Percentiles rank a stretch among this genome's conserved stretches.
phyloP scores from a whole-genome alignment of 139 green algal species.

The Volvox africanus region DNA sequence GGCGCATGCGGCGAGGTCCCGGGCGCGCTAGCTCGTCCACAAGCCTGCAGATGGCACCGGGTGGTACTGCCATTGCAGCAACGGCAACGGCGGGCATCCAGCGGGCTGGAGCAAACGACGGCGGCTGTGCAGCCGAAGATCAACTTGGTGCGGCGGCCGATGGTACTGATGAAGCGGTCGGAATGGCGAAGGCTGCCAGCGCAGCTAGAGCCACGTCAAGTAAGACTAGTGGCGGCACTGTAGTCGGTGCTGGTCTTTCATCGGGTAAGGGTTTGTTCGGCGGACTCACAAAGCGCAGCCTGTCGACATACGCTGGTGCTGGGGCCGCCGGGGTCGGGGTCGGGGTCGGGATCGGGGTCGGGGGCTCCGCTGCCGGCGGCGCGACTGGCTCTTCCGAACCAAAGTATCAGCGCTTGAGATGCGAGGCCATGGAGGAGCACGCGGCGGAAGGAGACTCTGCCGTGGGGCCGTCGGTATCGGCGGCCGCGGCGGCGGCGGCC shows the following conservation, averaged over 20 bases:
- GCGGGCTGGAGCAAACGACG: background rate
- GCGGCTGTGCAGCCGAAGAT: background rate
- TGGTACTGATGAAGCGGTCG: background rate
- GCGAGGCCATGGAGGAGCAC: conserved; percentile 5
- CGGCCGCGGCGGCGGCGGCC: background rate
- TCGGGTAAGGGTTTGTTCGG: background rate
- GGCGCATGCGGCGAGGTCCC: background rate
- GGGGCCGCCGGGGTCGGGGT: background rate
- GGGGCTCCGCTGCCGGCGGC: background rate
- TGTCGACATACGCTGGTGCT: background rate
- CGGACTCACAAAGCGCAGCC: background rate
- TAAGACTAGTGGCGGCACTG: conserved; percentile 3
- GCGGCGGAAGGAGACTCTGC: conserved; percentile 12
- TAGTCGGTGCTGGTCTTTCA: background rate
- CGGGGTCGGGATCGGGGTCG: background rate
- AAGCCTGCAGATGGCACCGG: background rate
- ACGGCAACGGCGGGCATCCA: background rate
- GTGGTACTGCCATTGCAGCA: background rate
- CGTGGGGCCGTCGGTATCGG: background rate
- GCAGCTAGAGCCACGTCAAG: conserved; percentile 1
- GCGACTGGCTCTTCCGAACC: background rate
- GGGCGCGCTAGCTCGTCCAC: background rate
- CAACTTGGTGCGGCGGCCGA: background rate
- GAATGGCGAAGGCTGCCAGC: background rate
- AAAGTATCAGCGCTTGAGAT: background rate